Percentiles rank a stretch among this genome's conserved stretches.
Conservation (phyloP, 179 eudicot genomes). For the Silene coronaria region DNA sequence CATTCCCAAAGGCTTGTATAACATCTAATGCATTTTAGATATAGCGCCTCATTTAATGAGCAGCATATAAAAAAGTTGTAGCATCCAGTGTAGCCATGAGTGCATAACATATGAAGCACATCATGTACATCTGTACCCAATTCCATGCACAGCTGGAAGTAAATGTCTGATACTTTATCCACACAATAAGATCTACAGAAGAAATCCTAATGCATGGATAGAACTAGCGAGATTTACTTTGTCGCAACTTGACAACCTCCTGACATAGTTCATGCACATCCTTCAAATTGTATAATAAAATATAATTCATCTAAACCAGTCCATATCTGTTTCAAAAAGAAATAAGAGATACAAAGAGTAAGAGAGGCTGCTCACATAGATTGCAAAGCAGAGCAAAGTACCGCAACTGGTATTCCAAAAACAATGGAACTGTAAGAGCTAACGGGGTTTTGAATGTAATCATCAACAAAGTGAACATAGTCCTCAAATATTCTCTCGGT, state of each 20-base stretch:
- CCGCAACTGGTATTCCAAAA: slow-evolving; percentile 53
- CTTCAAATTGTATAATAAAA: neutral
- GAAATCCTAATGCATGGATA: neutral
- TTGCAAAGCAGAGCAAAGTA: slow-evolving; percentile 57
- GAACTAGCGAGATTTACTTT: neutral
- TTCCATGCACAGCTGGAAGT: neutral
- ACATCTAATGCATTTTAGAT: neutral
- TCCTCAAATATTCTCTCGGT: slow-evolving; percentile 46
- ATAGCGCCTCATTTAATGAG: neutral
- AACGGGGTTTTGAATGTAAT: slow-evolving; percentile 34
- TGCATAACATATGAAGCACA: neutral
- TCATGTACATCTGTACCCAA: neutral
- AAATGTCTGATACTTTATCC: neutral
- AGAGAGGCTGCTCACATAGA: slow-evolving; percentile 54
- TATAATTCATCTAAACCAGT: neutral
- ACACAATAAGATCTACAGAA: neutral
- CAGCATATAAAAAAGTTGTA: neutral
- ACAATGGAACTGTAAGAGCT: slow-evolving; percentile 28
- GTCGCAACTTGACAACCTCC: neutral
- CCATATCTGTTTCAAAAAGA: neutral
- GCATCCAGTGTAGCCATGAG: neutral
- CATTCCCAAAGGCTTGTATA: neutral
- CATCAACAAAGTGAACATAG: slow-evolving; percentile 53
- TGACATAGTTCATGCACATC: neutral
- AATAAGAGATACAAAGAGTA: neutral